Conservation (phyloP, 352 stramenopile genomes). For the Phytophthora sp. region DNA sequence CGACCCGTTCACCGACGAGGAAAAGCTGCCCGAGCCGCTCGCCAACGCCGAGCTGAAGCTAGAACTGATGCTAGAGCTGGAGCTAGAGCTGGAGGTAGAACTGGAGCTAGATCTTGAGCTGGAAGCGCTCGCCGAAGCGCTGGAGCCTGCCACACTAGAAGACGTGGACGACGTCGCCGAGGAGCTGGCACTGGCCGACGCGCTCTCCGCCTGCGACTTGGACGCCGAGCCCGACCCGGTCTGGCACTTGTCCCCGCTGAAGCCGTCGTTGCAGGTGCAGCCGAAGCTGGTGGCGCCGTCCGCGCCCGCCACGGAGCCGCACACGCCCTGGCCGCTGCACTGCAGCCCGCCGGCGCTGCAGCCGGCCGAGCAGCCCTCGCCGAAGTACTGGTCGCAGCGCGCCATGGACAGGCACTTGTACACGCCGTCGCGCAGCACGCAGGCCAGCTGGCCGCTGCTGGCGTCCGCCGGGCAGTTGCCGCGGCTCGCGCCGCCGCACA, state of each 20-base stretch:
- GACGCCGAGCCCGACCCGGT: slow-evolving; percentile 11
- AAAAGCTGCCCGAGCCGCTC: slow-evolving; percentile 16
- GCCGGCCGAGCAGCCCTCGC: slow-evolving; percentile 37
- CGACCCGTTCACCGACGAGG: slow-evolving; percentile 24
- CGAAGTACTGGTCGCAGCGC: slow-evolving; percentile 78
- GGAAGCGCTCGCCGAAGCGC: no score
- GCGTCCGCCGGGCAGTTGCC: slow-evolving; percentile 71
- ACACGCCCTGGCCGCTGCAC: slow-evolving; percentile 77
- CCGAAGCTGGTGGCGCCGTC: slow-evolving; percentile 49
- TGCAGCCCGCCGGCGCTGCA: slow-evolving; percentile 55
- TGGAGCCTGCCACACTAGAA: slow-evolving; percentile 16
- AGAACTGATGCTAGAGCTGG: slow-evolving; percentile 3
- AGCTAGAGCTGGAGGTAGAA: no score
- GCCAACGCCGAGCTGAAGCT: slow-evolving; percentile 11
- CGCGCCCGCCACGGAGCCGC: slow-evolving; percentile 33
- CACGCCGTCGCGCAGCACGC: slow-evolving; percentile 65
- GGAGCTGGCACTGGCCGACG: background rate
- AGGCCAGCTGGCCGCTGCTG: slow-evolving; percentile 68
- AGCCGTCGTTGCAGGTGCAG: slow-evolving; percentile 74
- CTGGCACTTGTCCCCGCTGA: slow-evolving; percentile 69
- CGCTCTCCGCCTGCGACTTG: no score
- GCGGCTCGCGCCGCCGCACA: slow-evolving; percentile 50
- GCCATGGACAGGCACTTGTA: slow-evolving; percentile 86
- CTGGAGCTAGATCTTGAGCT: no score
- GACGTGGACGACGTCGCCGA: slow-evolving; percentile 13